phyloP scores from a whole-genome alignment of 73 alveolate genomes.

The Diophrys appendiculata region DNA sequence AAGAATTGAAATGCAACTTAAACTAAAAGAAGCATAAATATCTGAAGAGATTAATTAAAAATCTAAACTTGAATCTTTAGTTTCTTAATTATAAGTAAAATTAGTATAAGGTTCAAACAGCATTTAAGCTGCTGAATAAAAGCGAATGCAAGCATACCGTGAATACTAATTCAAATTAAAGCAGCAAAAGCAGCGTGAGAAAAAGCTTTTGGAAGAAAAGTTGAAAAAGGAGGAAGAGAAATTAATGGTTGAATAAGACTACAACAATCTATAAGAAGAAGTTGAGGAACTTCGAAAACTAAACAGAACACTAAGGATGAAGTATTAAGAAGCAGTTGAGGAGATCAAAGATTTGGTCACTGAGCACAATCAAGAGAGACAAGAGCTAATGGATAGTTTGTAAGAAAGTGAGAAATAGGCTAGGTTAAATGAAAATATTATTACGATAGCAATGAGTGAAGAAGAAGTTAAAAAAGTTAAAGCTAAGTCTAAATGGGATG shows the following conservation, averaged over 20 bases:
- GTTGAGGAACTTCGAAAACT: conserved; percentile 67
- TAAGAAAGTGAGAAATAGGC: conserved; percentile 58
- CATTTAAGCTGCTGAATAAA: conserved; percentile 63
- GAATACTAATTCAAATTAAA: conserved; percentile 64
- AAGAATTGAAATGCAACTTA: conserved; percentile 8
- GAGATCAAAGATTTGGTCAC: conserved; percentile 70
- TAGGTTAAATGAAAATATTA: conserved; percentile 56
- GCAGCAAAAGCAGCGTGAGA: conserved; percentile 77
- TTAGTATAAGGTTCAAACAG: conserved; percentile 72
- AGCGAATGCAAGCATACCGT: conserved; percentile 41
- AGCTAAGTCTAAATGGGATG: conserved; percentile 8
- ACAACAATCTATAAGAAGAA: conserved; percentile 65
- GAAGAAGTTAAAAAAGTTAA: conserved; percentile 14
- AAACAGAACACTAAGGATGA: background rate
- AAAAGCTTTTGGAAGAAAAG: conserved; percentile 64
- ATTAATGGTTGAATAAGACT: conserved; percentile 54
- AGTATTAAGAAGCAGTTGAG: conserved; percentile 4
- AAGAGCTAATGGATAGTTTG: conserved; percentile 62
- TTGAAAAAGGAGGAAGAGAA: conserved; percentile 64
- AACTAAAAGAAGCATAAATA: conserved; percentile 27
- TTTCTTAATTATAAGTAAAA: conserved; percentile 52
- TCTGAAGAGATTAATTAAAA: conserved; percentile 46
- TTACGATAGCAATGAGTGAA: background rate
- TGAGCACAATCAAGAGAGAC: conserved; percentile 61
- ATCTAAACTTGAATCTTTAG: conserved; percentile 53